These are phyloP conservation scores for Sporothrix pseudoabietina DNA, from an alignment of 2,329 filamentous ascomycete genomes.

Conservation along the genomic window DNA sequence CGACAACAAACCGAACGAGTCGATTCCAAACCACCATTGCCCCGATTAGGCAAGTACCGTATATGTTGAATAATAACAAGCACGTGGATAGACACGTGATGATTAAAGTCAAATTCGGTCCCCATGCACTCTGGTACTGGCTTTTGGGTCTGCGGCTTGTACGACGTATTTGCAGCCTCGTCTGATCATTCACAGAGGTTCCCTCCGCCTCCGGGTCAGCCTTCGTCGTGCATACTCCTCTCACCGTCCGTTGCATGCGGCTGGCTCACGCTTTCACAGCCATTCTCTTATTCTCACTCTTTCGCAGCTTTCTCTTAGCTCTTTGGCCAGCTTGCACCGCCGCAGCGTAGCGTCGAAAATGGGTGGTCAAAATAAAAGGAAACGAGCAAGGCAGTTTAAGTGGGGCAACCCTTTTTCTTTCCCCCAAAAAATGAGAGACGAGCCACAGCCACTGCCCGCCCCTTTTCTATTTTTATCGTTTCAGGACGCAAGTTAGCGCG, in stretches of 20 bases:
- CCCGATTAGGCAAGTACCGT: neutral
- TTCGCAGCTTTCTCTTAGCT: neutral
- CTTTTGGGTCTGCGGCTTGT: neutral
- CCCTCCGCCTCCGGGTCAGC: neutral
- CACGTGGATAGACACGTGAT: neutral
- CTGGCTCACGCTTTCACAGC: neutral
- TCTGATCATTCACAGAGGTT: slow-evolving; percentile 3
- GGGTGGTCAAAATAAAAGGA: neutral
- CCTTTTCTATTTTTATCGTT: slow-evolving; percentile 30
- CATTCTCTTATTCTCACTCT: neutral
- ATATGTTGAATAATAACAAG: neutral
- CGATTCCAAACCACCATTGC: slow-evolving; percentile 16
- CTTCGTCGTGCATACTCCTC: neutral
- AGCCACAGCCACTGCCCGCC: slow-evolving; percentile 21
- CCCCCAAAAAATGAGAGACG: neutral
- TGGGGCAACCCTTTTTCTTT: neutral
- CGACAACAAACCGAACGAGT: too few species aligned
- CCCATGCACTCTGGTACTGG: neutral
- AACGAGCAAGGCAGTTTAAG: slow-evolving; percentile 4
- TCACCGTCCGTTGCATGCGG: neutral
- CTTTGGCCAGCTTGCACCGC: neutral
- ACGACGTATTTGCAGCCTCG: neutral
- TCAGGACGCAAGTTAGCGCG: slow-evolving; percentile 15
- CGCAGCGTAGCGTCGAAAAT: neutral
- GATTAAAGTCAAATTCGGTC: too few species aligned